A percentile compares a stretch with the other conserved stretches of the same genome.
Evolutionary conservation across 2,329 filamentous ascomycete species (phyloP).

Genomic region (Aspergillus terreus): DNA sequence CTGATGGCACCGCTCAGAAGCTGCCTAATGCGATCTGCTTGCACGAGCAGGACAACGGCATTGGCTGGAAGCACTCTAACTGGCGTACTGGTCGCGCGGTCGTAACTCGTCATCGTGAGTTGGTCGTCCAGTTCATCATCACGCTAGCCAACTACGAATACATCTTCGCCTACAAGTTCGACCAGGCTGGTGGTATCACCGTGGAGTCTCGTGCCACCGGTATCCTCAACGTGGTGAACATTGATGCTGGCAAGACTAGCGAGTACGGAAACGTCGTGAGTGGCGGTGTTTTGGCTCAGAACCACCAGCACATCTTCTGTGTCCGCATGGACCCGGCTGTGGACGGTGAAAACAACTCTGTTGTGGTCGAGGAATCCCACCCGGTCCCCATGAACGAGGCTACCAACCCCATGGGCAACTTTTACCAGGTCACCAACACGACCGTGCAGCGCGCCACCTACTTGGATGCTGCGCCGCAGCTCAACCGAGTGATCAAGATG

Average conservation of each 20-base stretch:
- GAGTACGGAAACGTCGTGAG: conserved; percentile 65
- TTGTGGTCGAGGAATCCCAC: conserved; percentile 56
- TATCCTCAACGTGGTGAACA: conserved; percentile 62
- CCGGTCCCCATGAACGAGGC: conserved; percentile 53
- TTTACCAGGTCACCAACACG: conserved; percentile 48
- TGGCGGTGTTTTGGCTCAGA: conserved; percentile 61
- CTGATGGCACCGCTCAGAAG: conserved; percentile 51
- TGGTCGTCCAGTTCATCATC: conserved; percentile 64
- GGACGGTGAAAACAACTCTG: conserved; percentile 52
- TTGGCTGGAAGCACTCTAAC: conserved; percentile 67
- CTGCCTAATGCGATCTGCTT: conserved; percentile 64
- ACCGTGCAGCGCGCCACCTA: conserved; percentile 47
- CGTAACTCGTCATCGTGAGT: conserved; percentile 57
- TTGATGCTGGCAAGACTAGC: conserved; percentile 57
- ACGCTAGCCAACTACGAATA: conserved; percentile 53
- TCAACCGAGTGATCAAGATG: conserved; percentile 56
- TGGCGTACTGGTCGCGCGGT: conserved; percentile 61
- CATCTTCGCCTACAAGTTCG: conserved; percentile 49
- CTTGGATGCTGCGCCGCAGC: conserved; percentile 42
- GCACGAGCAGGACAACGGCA: conserved; percentile 64
- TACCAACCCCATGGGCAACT: conserved; percentile 52
- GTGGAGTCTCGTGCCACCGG: conserved; percentile 68
- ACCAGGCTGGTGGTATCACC: conserved; percentile 58
- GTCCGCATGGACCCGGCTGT: conserved; percentile 61
- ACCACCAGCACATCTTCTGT: conserved; percentile 74